Evolutionary conservation across 2,329 filamentous ascomycete species (phyloP).

Genomic region (Daldinia sp.): DNA sequence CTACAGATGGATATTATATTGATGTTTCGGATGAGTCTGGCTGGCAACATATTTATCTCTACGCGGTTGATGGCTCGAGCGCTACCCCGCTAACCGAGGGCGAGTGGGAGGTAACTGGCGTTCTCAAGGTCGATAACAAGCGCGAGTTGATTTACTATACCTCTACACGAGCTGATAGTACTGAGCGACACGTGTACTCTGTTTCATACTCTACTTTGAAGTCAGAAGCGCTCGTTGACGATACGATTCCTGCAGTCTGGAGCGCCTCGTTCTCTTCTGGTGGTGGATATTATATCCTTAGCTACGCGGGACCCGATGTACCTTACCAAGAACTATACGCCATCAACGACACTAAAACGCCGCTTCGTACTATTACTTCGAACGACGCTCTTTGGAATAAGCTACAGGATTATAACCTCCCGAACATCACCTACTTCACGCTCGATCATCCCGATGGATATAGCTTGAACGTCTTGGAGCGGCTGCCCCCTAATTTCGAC

Average conservation of each 20-base stretch:
- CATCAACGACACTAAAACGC: conserved; percentile 58
- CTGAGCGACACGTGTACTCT: conserved; percentile 73
- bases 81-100: conserved; percentile 68
- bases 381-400: conserved; percentile 65
- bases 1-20: conserved; percentile 62
- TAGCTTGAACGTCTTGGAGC: conserved; percentile 70
- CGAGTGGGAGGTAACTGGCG: conserved; percentile 69
- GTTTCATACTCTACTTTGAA: conserved; percentile 65
- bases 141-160: conserved; percentile 69
- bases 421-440: conserved; percentile 70
- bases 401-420: conserved; percentile 68
- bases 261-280: conserved; percentile 70
- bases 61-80: conserved; percentile 63
- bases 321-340: conserved; percentile 74
- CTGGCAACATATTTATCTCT: conserved; percentile 72
- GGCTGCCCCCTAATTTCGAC: conserved; percentile 71
- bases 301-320: conserved; percentile 71
- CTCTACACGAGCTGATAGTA: conserved; percentile 71
- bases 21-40: conserved; percentile 72
- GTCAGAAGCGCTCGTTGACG: conserved; percentile 68
- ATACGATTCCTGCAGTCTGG: conserved; percentile 66
- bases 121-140: conserved; percentile 66
- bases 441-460: conserved; percentile 69
- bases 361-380: conserved; percentile 66
- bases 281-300: conserved; percentile 71